phyloP scores from a whole-genome alignment of 108 stramenopile species.

The Schizochytrium sp. region DNA sequence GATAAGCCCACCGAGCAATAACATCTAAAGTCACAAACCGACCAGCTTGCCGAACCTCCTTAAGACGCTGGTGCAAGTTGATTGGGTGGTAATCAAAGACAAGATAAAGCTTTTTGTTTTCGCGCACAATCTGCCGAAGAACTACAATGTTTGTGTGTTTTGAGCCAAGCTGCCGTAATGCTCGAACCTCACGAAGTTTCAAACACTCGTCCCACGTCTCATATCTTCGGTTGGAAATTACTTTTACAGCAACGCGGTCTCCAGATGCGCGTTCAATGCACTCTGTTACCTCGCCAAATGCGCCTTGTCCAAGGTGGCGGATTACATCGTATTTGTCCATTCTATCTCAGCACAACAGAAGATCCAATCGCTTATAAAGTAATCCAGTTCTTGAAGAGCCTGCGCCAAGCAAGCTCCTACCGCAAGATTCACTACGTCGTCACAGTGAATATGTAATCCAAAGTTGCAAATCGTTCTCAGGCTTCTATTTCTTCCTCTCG shows the following conservation, averaged over 20 bases:
- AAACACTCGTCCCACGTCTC: slow-evolving; percentile 59
- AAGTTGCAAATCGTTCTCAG: too few relatives aligned
- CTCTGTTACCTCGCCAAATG: slow-evolving; percentile 60
- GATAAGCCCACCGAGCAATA: slow-evolving; percentile 28
- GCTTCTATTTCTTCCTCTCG: too few relatives aligned
- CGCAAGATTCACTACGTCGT: too few relatives aligned
- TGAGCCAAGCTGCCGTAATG: background rate
- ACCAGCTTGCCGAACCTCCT: slow-evolving; percentile 6
- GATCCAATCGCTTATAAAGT: too few relatives aligned
- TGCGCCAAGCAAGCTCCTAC: background rate
- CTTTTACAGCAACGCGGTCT: slow-evolving; percentile 50
- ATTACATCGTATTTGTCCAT: slow-evolving; percentile 41
- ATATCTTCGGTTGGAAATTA: slow-evolving; percentile 50
- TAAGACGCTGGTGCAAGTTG: background rate
- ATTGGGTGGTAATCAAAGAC: slow-evolving; percentile 58
- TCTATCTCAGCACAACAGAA: background rate
- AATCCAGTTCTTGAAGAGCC: background rate
- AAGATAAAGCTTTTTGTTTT: slow-evolving; percentile 49
- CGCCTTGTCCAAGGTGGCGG: slow-evolving; percentile 29
- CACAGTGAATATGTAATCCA: too few relatives aligned
- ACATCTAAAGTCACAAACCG: background rate
- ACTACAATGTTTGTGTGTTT: slow-evolving; percentile 63
- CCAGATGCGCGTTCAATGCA: slow-evolving; percentile 27
- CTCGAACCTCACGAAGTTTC: slow-evolving; percentile 59
- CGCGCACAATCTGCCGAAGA: slow-evolving; percentile 58